These are phyloP conservation scores for Xylaria cubensis DNA, from an alignment of 495 filamentous ascomycete genomes.

Conservation along the genomic window DNA sequence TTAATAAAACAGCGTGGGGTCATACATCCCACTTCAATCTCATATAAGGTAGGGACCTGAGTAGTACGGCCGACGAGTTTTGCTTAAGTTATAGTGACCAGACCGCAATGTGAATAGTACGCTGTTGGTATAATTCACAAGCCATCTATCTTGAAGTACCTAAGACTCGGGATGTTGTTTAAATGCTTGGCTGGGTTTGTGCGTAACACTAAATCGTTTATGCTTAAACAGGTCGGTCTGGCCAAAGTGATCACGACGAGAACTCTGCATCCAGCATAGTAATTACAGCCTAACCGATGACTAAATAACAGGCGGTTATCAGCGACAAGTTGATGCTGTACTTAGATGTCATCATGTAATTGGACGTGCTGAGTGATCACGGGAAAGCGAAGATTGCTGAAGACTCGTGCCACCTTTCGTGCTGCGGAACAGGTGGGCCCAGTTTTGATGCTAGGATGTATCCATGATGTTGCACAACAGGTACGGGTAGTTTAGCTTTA, in stretches of 20 bases:
- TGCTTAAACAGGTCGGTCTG: neutral
- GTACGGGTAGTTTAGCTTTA: neutral
- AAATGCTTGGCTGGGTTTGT: neutral
- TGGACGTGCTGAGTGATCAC: constrained; percentile 15
- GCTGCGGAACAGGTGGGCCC: constrained; percentile 13
- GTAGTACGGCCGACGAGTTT: neutral
- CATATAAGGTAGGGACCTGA: neutral
- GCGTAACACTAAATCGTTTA: neutral
- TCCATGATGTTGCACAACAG: neutral
- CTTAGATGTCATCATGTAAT: constrained; percentile 8
- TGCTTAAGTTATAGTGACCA: neutral
- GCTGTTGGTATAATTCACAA: neutral
- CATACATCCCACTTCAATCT: constrained; percentile 13
- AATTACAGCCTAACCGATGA: neutral
- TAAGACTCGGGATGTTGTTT: too few relatives aligned
- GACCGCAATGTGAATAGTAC: neutral
- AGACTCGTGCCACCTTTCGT: neutral
- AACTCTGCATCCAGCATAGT: neutral
- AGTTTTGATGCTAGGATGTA: neutral
- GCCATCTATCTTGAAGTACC: neutral
- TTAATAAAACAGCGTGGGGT: constrained; percentile 20
- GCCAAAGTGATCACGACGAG: neutral
- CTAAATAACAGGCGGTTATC: neutral
- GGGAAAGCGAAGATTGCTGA: neutral
- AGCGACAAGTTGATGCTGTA: constrained; percentile 13